Evolutionary conservation across 345 rosid species (phyloP).

Genomic region (Eucalyptus virginea): DNA sequence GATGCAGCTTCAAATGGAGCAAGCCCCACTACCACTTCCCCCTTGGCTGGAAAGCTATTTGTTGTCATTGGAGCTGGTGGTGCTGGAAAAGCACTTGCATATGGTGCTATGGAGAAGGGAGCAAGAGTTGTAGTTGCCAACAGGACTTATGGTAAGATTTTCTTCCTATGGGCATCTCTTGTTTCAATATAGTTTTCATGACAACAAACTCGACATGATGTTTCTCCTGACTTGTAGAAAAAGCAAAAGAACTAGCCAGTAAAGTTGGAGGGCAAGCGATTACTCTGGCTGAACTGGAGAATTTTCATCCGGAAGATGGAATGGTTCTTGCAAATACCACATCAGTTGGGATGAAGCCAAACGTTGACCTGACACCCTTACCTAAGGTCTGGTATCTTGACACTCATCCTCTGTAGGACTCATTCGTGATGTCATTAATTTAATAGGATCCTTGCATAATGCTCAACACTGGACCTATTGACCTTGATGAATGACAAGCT

Average conservation of each 20-base stretch:
- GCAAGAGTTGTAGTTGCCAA: constrained; percentile 54
- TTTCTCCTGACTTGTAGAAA: constrained; percentile 10
- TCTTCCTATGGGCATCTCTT: background rate
- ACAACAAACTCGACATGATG: background rate
- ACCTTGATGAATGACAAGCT: background rate
- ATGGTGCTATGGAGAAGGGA: constrained; percentile 47
- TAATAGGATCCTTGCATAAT: background rate
- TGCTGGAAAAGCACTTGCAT: constrained; percentile 61
- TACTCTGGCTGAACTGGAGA: constrained; percentile 27
- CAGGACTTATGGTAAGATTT: constrained; percentile 31
- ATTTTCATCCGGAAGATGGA: constrained; percentile 51
- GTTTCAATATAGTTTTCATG: background rate
- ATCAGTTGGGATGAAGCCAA: constrained; percentile 55
- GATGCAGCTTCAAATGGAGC: constrained; percentile 26
- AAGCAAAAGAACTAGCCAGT: constrained; percentile 40
- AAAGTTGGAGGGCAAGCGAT: constrained; percentile 46
- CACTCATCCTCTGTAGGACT: background rate
- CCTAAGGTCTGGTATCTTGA: constrained; percentile 23
- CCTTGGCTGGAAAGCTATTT: constrained; percentile 49
- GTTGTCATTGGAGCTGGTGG: constrained; percentile 66
- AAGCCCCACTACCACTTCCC: constrained; percentile 11
- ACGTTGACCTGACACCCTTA: constrained; percentile 25
- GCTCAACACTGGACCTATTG: background rate
- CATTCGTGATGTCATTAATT: background rate
- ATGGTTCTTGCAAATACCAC: constrained; percentile 61